Percentiles rank a stretch among this genome's conserved stretches.
Evolutionary conservation across 2,329 filamentous ascomycete genomes (phyloP).

Genomic region (Pleomassaria siparia): DNA sequence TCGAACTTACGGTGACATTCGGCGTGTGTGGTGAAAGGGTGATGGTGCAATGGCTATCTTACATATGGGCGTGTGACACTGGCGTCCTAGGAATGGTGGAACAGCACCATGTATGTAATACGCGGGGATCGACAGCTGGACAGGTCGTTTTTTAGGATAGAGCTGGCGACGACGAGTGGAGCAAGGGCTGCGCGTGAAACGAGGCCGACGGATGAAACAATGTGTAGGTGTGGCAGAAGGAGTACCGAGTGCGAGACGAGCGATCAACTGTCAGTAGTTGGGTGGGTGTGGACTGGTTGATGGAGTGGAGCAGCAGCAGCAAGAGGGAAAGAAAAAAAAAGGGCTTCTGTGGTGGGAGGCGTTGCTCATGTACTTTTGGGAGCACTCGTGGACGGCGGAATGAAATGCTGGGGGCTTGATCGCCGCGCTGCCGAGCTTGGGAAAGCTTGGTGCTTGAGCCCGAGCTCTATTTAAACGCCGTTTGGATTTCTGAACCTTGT

Average conservation of each 20-base stretch:
- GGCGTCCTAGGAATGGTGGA: background rate
- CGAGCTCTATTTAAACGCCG: slow-evolving; percentile 43
- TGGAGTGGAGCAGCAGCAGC: slow-evolving; percentile 7
- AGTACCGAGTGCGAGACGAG: slow-evolving; percentile 6
- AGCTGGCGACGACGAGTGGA: background rate
- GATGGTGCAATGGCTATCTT: background rate
- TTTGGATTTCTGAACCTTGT: too few relatives aligned
- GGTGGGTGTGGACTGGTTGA: background rate
- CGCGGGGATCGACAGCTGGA: slow-evolving; percentile 1
- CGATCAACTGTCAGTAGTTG: slow-evolving; percentile 6
- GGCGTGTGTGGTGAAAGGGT: background rate
- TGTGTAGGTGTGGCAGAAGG: slow-evolving; percentile 7
- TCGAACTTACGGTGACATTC: background rate
- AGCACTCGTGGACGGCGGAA: slow-evolving; percentile 5
- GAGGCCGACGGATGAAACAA: slow-evolving; percentile 21
- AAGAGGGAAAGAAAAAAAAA: slow-evolving; percentile 4
- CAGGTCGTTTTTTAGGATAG: slow-evolving; percentile 2
- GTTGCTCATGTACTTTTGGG: slow-evolving; percentile 27
- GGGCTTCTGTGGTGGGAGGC: slow-evolving; percentile 20
- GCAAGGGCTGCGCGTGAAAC: slow-evolving; percentile 18
- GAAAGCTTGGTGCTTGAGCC: too few relatives aligned
- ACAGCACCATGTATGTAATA: background rate
- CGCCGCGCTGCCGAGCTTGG: too few relatives aligned
- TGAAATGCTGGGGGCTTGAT: slow-evolving; percentile 30
- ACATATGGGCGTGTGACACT: background rate